Percentiles rank a stretch among this genome's conserved stretches.
Evolutionary conservation across 1,284 basidiomycete species (phyloP).

Genomic region (Pulveroboletus sp.): DNA sequence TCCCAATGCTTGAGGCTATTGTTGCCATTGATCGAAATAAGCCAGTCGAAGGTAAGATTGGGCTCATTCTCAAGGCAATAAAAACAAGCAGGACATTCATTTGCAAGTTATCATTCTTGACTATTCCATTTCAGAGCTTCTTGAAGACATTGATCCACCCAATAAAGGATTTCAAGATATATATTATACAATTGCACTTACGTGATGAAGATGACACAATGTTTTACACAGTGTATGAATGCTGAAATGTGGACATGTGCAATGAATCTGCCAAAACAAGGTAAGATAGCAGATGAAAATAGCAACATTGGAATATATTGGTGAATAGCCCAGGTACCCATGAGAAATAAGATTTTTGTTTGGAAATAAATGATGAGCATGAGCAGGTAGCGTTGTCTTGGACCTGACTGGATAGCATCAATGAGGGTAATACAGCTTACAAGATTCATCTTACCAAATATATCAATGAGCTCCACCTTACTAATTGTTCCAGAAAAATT

Average conservation of each 20-base stretch:
- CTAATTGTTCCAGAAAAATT: too few relatives aligned
- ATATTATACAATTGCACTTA: too few relatives aligned
- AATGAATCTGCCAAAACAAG: not conserved
- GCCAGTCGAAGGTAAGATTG: not conserved
- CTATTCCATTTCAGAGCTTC: too few relatives aligned
- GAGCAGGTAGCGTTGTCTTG: too few relatives aligned
- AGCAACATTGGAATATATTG: not conserved
- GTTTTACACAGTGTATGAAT: not conserved
- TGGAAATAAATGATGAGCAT: too few relatives aligned
- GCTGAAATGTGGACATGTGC: not conserved
- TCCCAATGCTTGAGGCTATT: not conserved
- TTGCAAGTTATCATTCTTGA: not conserved
- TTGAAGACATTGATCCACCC: too few relatives aligned
- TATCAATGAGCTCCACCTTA: too few relatives aligned
- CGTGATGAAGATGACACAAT: not conserved
- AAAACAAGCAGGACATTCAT: not conserved
- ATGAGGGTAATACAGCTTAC: too few relatives aligned
- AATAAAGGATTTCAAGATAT: too few relatives aligned
- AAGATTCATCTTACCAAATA: too few relatives aligned
- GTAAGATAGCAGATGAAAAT: not conserved
- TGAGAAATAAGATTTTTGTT: not conserved
- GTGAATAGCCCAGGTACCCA: not conserved
- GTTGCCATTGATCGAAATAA: not conserved
- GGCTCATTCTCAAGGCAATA: not conserved
- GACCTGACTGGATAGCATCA: too few relatives aligned